Conservation (phyloP, 2,329 filamentous ascomycete genomes). For the Xylogone sp. region DNA sequence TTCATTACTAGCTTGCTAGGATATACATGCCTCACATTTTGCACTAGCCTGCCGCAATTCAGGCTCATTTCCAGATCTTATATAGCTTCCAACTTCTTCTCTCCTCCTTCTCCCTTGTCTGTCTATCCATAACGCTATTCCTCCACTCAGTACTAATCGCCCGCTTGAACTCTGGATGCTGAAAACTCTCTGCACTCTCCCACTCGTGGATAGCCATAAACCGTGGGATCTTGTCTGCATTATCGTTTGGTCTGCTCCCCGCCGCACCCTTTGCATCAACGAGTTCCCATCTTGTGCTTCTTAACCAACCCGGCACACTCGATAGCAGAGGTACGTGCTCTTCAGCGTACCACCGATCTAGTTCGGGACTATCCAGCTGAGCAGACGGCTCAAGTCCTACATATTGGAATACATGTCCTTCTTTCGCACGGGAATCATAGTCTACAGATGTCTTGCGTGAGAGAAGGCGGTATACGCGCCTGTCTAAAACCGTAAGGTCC, state of each 20-base stretch:
- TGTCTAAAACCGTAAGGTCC: neutral
- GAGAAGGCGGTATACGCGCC: neutral
- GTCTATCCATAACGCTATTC: neutral
- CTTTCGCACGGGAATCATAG: neutral
- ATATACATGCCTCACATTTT: too few relatives aligned
- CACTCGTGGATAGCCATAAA: neutral
- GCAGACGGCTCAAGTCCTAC: neutral
- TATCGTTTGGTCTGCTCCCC: neutral
- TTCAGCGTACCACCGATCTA: neutral
- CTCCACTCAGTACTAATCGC: neutral
- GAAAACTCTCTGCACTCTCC: neutral
- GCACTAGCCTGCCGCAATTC: too few relatives aligned
- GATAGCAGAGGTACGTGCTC: neutral
- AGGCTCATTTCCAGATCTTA: too few relatives aligned
- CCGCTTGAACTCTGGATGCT: neutral
- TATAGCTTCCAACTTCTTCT: neutral
- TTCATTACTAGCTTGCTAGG: too few relatives aligned
- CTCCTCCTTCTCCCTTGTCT: neutral
- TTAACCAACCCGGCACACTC: neutral
- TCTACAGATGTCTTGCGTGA: neutral
- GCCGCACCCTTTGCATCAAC: neutral
- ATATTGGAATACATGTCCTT: neutral
- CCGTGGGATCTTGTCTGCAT: neutral
- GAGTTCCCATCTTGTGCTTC: neutral
- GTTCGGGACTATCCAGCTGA: neutral